Percentiles rank a stretch among this genome's conserved stretches.
Conservation (phyloP, 768 basidiomycete genomes). For the Myochromella boudieri region DNA sequence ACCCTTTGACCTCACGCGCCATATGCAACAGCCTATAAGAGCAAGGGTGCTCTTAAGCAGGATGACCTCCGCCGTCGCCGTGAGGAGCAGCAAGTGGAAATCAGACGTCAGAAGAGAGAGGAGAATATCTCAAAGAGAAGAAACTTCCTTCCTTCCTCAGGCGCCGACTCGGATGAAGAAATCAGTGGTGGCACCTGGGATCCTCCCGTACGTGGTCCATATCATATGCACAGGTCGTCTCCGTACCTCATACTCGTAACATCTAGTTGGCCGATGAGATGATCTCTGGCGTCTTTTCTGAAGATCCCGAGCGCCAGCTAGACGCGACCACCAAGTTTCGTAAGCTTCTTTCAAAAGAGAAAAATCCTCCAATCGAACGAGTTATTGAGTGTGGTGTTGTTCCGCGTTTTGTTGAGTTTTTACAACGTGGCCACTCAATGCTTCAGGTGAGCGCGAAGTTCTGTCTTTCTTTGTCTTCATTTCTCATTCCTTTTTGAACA, state of each 20-base stretch:
- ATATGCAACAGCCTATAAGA: constrained; percentile 73
- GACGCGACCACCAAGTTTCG: constrained; percentile 99
- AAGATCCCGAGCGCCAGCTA: constrained; percentile 87
- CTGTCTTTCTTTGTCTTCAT: neutral
- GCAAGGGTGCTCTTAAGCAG: constrained; percentile 83
- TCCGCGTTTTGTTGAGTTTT: constrained; percentile 94
- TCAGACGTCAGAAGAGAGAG: constrained; percentile 96
- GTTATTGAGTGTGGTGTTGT: constrained; percentile 98
- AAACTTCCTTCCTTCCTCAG: constrained; percentile 79
- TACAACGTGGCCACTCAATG: constrained; percentile 78
- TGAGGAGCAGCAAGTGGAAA: constrained; percentile 99
- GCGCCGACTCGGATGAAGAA: constrained; percentile 92
- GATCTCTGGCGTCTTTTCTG: constrained; percentile 90
- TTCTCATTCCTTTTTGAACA: constrained; percentile 26
- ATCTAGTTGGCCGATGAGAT: constrained; percentile 83
- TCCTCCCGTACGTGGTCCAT: constrained; percentile 57
- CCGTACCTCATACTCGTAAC: constrained; percentile 14
- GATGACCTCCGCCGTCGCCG: constrained; percentile 95
- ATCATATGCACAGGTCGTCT: constrained; percentile 10
- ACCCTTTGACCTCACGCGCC: constrained; percentile 37
- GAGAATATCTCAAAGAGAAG: constrained; percentile 98
- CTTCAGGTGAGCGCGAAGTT: constrained; percentile 60
- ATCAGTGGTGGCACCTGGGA: constrained; percentile 70
- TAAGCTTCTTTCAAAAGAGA: constrained; percentile 98
- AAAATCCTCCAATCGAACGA: constrained; percentile 98